phyloP scores from a whole-genome alignment of 2,329 filamentous ascomycete genomes.

The Endoconidiophora polonica region DNA sequence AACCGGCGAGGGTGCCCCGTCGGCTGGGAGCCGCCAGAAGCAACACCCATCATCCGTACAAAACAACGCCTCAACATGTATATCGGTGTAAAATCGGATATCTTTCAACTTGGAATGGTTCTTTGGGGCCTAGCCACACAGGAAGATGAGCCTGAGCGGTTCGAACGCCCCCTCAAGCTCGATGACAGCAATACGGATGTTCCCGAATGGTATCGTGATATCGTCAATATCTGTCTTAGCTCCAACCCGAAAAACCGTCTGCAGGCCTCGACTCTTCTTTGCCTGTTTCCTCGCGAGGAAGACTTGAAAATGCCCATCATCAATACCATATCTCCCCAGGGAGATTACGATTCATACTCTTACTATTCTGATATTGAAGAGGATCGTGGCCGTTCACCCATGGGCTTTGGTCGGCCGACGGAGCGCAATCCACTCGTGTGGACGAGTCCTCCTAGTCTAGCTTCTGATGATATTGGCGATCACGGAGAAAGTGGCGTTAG shows the following conservation, averaged over 20 bases:
- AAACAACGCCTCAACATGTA: slow-evolving; percentile 90
- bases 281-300: slow-evolving; percentile 40
- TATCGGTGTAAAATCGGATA: slow-evolving; percentile 92
- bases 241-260: slow-evolving; percentile 54
- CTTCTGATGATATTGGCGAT: slow-evolving; percentile 7
- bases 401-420: slow-evolving; percentile 10
- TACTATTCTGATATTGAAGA: slow-evolving; percentile 10
- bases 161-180: slow-evolving; percentile 47
- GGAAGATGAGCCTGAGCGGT: slow-evolving; percentile 75
- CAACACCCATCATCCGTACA: slow-evolving; percentile 67
- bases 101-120: slow-evolving; percentile 94
- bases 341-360: slow-evolving; percentile 4
- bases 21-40: slow-evolving; percentile 93
- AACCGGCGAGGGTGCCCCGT: slow-evolving; percentile 94
- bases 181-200: slow-evolving; percentile 39
- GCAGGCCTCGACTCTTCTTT: slow-evolving; percentile 56
- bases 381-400: slow-evolving; percentile 9
- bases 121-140: slow-evolving; percentile 80
- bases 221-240: slow-evolving; percentile 63
- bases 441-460: slow-evolving; percentile 11
- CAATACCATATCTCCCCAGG: slow-evolving; percentile 15
- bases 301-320: slow-evolving; percentile 14
- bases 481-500: slow-evolving; percentile 2
- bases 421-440: slow-evolving; percentile 10
- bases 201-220: slow-evolving; percentile 60